A percentile compares a stretch with the other conserved stretches of the same genome.
Evolutionary conservation across 2,329 filamentous ascomycete genomes (phyloP).

Genomic region (Neonectria sp.): DNA sequence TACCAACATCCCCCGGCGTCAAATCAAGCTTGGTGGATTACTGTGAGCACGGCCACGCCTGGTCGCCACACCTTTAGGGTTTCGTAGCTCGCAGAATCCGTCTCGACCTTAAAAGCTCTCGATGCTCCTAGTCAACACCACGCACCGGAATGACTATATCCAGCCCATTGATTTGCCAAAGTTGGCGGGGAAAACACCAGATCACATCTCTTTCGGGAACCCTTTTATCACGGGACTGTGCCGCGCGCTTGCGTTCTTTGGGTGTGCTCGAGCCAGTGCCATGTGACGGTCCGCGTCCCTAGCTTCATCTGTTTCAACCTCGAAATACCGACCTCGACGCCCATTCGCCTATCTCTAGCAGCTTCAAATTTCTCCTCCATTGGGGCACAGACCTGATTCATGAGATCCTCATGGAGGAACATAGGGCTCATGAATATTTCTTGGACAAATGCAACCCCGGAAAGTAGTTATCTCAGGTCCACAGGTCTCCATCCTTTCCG

Average conservation of each 20-base stretch:
- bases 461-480: neutral
- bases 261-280: constrained; percentile 6
- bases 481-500: neutral
- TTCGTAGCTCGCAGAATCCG: constrained; percentile 8
- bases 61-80: constrained; percentile 14
- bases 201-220: neutral
- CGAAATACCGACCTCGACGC: neutral
- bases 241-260: neutral
- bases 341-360: neutral
- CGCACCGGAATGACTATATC: neutral
- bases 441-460: neutral
- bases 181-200: neutral
- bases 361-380: neutral
- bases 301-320: neutral
- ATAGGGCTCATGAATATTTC: neutral
- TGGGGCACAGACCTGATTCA: neutral
- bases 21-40: constrained; percentile 13
- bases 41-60: neutral
- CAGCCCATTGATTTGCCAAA: neutral
- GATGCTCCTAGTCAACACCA: neutral
- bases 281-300: constrained; percentile 1
- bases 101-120: constrained; percentile 8
- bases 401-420: neutral
- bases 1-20: neutral
- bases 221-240: neutral